Evolutionary conservation across 306 rosid genomes (phyloP), one percentile per base, ranked within the genome.

Genomic region (Prunus mira): DNA sequence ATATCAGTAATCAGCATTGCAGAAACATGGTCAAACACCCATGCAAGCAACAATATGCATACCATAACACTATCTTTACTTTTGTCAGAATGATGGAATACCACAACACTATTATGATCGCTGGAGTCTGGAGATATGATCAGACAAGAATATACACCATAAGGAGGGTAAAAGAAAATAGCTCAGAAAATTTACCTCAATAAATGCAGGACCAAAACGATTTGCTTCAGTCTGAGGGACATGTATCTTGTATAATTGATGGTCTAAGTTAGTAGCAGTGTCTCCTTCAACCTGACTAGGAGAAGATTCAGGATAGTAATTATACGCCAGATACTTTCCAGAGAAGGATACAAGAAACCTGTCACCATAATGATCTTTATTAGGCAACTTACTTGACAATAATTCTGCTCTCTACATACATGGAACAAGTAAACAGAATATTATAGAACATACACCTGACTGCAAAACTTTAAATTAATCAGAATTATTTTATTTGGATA

Each of bases 341-440:
- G 90, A 75, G 77, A 96, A 92, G 50, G 99, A 96, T 78, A 96
- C 79, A 56, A 96, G 97, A 84, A 88, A 86, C 92, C 99, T 96
- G 98, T 67, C 85, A 90, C 47, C 72, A 76, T 60, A 56, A 83
- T 52, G 71, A 76, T 76, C 68, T 34, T 52, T 69, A 65, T 49
- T 79, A 43, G 64, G 78, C 75, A 79, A 9, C 65, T 62, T 46
- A 65, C 22, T 65, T 20, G 6, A 60, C 25, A 76, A 22, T 20
- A 57, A 34, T 64, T 71, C 58, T 25, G 14, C 73, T 52, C 54
- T 69, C 81, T 55, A 80, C 27, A 77, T 57, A 75, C 70, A 50
- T 55, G 75, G 28, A 71, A 50, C 41, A 68, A 69, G 73, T 52
- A 71, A 77, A 43, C 56, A 43, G 62, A 75, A 25, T 25, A 64